phyloP scores from a whole-genome alignment of 768 basidiomycete species.

The Lactarius trivialis region DNA sequence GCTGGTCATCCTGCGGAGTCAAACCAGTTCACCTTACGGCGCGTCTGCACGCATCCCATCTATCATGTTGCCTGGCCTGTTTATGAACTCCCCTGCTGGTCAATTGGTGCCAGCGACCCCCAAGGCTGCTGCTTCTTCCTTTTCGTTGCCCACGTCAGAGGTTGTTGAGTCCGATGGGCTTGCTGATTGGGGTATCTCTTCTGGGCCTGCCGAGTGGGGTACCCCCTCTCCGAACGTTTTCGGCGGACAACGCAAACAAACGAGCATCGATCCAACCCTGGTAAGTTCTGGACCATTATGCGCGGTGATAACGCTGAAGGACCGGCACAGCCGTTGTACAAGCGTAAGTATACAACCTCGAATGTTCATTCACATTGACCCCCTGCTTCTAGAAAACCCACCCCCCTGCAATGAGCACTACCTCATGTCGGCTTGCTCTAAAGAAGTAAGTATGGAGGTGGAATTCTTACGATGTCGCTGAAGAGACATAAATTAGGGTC shows the following conservation, averaged over 20 bases:
- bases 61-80: slow-evolving; percentile 47
- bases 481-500: slow-evolving; percentile 24
- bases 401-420: slow-evolving; percentile 85
- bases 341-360: slow-evolving; percentile 5
- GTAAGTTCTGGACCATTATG: slow-evolving; percentile 22
- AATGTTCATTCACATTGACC: slow-evolving; percentile 11
- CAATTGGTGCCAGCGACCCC: not conserved
- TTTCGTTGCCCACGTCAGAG: slow-evolving; percentile 7
- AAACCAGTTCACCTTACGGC: slow-evolving; percentile 37
- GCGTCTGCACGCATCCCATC: slow-evolving; percentile 45
- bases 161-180: slow-evolving; percentile 4
- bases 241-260: slow-evolving; percentile 2
- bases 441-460: slow-evolving; percentile 39
- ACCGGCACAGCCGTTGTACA: slow-evolving; percentile 16
- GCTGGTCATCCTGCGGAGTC: slow-evolving; percentile 53
- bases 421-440: slow-evolving; percentile 69
- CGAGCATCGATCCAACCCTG: slow-evolving; percentile 33
- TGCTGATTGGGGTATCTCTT: not conserved
- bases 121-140: not conserved
- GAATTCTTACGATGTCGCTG: not conserved
- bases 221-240: not conserved
- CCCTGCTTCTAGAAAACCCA: slow-evolving; percentile 53
- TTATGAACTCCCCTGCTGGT: slow-evolving; percentile 32
- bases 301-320: not conserved
- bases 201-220: not conserved